Evolutionary conservation across 257 asterid genomes (phyloP).

Genomic region (Scutellaria galericulata): DNA sequence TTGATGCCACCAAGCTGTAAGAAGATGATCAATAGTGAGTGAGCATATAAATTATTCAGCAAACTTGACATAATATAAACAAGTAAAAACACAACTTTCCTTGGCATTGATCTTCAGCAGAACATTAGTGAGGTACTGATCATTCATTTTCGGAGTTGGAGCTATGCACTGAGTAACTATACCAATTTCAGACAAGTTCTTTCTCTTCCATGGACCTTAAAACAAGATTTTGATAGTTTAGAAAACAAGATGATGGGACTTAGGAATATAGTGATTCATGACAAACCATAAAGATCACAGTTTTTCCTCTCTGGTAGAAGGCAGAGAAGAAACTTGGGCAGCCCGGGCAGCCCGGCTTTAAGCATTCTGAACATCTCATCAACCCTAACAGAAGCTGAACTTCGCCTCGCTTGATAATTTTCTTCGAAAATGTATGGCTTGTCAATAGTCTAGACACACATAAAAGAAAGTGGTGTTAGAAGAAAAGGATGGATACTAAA

Average conservation of each 20-base stretch:
- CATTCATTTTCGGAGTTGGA: constrained; percentile 59
- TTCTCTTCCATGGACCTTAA: constrained; percentile 83
- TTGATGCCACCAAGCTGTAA: constrained; percentile 77
- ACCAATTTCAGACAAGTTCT: constrained; percentile 58
- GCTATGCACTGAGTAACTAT: constrained; percentile 72
- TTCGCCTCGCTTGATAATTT: constrained; percentile 44
- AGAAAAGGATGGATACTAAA: not conserved
- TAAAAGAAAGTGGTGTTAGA: constrained; percentile 11
- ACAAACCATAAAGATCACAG: constrained; percentile 68
- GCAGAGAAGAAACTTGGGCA: constrained; percentile 66
- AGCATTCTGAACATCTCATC: constrained; percentile 55
- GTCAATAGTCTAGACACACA: constrained; percentile 34
- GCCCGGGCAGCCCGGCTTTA: constrained; percentile 47
- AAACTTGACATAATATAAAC: not conserved
- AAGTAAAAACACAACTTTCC: constrained; percentile 41
- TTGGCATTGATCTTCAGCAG: constrained; percentile 72
- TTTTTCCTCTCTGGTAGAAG: constrained; percentile 68
- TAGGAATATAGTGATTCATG: not conserved
- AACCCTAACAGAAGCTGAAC: constrained; percentile 57
- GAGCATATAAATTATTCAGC: not conserved
- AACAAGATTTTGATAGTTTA: constrained; percentile 17
- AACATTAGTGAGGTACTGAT: constrained; percentile 74
- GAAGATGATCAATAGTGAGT: not conserved
- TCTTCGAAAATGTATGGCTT: constrained; percentile 50
- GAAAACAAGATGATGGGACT: too few species aligned